Evolutionary conservation across 202 grass and related monocot genomes (phyloP).

Genomic region (Brachypodium distachyon): DNA sequence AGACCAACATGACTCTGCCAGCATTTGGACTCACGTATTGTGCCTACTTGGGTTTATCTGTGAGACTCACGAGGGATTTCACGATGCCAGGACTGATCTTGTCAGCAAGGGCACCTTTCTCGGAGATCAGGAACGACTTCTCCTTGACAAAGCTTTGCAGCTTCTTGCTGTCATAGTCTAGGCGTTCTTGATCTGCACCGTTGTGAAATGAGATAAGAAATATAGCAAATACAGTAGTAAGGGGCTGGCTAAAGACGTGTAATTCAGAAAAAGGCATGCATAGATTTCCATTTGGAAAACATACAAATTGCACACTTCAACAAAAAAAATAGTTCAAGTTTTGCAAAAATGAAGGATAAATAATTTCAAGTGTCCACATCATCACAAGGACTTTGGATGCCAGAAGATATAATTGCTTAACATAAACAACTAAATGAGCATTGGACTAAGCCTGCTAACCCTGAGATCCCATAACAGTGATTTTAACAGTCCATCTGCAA

Average conservation of each 20-base stretch:
- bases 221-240: not conserved
- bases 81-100: constrained; percentile 52
- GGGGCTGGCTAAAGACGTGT: not conserved
- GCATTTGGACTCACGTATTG: not conserved
- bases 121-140: constrained; percentile 67
- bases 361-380: not conserved
- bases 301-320: not conserved
- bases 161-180: constrained; percentile 84
- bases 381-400: not conserved
- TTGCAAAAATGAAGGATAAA: not conserved
- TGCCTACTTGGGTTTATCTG: constrained; percentile 47
- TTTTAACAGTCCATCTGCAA: not conserved
- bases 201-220: not conserved
- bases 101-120: constrained; percentile 76
- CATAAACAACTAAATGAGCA: not conserved
- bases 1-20: not conserved
- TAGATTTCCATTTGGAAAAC: not conserved
- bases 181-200: constrained; percentile 57
- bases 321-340: not conserved
- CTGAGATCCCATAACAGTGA: not conserved
- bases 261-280: not conserved
- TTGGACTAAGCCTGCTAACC: not conserved
- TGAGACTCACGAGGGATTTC: constrained; percentile 60
- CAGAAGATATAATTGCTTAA: not conserved
- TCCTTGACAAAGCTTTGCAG: constrained; percentile 86